A percentile compares a stretch with the other conserved stretches of the same genome.
Conservation (phyloP, 192 early-diverging fungal species). For the Spizellomyces punctatus region DNA sequence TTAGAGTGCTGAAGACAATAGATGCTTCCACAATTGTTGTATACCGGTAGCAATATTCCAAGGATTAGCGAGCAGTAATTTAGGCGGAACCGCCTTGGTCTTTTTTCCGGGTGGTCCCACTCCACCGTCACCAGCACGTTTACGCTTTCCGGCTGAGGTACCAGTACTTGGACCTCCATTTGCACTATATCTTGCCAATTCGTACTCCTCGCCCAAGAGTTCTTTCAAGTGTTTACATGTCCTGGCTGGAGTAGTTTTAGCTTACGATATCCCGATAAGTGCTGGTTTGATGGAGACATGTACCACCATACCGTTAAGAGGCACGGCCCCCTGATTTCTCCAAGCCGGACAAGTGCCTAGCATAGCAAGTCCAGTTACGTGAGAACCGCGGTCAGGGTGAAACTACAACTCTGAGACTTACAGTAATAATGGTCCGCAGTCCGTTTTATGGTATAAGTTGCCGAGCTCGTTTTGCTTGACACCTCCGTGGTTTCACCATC, state of each 20-base stretch:
- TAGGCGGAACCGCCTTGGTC: constrained; percentile 31
- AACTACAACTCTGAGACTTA: background rate
- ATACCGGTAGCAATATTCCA: constrained; percentile 26
- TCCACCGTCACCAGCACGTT: constrained; percentile 2
- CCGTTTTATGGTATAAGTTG: constrained; percentile 46
- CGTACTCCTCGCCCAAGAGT: constrained; percentile 47
- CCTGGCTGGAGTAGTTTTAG: constrained; percentile 29
- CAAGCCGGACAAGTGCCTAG: constrained; percentile 37
- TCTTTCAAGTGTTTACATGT: constrained; percentile 51
- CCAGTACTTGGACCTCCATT: constrained; percentile 22
- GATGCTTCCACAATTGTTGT: background rate
- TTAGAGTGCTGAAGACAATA: too few species aligned
- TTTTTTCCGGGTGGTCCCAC: constrained; percentile 36
- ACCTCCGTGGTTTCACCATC: constrained; percentile 39
- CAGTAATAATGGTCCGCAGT: constrained; percentile 50
- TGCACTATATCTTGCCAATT: constrained; percentile 29
- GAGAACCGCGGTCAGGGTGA: background rate
- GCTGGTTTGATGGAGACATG: background rate
- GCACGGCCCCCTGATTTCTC: constrained; percentile 38
- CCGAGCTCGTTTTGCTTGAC: constrained; percentile 14
- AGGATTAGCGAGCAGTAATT: constrained; percentile 27
- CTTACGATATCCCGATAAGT: background rate
- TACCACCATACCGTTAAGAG: constrained; percentile 37
- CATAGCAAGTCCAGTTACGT: background rate
- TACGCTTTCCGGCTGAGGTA: constrained; percentile 9